phyloP scores from a whole-genome alignment of 169 alveolate species.

The Cardiosporidium cionae region DNA sequence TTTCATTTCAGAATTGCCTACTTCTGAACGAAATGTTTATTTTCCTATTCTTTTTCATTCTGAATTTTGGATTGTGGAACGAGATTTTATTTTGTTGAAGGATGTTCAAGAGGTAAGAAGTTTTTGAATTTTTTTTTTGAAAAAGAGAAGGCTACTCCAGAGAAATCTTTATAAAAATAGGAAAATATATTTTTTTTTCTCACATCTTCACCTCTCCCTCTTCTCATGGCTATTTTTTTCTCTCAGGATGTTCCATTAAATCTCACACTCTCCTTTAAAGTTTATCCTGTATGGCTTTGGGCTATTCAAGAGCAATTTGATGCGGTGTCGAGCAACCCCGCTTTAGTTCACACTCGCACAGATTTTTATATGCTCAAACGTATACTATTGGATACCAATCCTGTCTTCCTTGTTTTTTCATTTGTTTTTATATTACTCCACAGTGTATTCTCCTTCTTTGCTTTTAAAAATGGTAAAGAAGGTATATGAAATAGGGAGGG shows the following conservation, averaged over 20 bases:
- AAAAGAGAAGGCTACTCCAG: too few species aligned
- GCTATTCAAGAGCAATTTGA: constrained; percentile 14
- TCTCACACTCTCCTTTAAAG: constrained; percentile 5
- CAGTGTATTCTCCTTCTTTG: constrained; percentile 76
- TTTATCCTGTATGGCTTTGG: constrained; percentile 3
- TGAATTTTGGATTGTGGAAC: constrained; percentile 30
- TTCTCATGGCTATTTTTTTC: background rate
- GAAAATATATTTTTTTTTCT: background rate
- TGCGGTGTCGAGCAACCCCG: too few species aligned
- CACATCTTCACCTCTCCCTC: background rate
- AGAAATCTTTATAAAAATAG: background rate
- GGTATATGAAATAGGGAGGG: background rate
- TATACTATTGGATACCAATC: constrained; percentile 69
- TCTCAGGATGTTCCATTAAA: constrained; percentile 2
- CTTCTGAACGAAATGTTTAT: background rate
- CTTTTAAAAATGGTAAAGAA: constrained; percentile 72
- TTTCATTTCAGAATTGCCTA: background rate
- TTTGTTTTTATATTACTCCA: constrained; percentile 65
- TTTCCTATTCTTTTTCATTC: constrained; percentile 7
- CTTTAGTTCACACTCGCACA: constrained; percentile 33
- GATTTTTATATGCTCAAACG: constrained; percentile 76
- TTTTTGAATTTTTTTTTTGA: too few species aligned
- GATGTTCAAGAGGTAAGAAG: background rate
- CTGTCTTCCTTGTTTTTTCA: constrained; percentile 68
- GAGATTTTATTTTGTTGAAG: constrained; percentile 14